These are phyloP conservation scores for Xylaria sp. DNA, from an alignment of 2,329 filamentous ascomycete genomes.

Conservation along the genomic window DNA sequence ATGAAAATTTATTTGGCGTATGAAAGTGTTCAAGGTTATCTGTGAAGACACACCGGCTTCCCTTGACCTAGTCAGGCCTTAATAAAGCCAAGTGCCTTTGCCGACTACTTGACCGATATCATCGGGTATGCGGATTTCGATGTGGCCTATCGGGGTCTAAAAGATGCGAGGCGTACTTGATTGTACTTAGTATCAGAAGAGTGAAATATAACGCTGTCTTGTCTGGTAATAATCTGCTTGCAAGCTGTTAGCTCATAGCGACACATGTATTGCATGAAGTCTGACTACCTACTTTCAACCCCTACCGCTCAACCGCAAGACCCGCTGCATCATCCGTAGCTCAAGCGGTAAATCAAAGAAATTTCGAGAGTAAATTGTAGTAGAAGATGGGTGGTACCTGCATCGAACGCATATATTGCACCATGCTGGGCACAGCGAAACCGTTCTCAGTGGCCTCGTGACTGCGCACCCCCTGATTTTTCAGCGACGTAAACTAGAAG, in stretches of 20 bases:
- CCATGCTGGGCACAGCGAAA: neutral
- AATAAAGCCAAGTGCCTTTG: conserved; percentile 4
- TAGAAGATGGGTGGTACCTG: neutral
- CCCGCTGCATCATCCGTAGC: neutral
- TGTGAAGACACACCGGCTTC: neutral
- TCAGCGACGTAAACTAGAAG: neutral
- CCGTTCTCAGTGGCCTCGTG: too few relatives aligned
- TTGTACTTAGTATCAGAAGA: neutral
- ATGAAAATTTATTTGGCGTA: neutral
- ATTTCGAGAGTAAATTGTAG: neutral
- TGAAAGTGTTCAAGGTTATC: neutral
- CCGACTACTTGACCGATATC: neutral
- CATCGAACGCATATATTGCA: neutral
- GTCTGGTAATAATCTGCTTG: neutral
- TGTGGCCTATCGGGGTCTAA: neutral
- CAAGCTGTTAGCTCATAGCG: neutral
- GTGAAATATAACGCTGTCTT: neutral
- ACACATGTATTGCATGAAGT: neutral
- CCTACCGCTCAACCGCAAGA: neutral
- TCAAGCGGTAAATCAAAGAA: neutral
- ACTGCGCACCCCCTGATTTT: too few relatives aligned
- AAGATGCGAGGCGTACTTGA: neutral
- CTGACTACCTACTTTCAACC: neutral
- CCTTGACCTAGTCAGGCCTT: neutral
- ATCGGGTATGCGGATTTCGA: neutral